Evolutionary conservation across 2,329 filamentous ascomycete species (phyloP), one percentile per base, ranked within the genome.

Genomic region (Talaromyces sp.): DNA sequence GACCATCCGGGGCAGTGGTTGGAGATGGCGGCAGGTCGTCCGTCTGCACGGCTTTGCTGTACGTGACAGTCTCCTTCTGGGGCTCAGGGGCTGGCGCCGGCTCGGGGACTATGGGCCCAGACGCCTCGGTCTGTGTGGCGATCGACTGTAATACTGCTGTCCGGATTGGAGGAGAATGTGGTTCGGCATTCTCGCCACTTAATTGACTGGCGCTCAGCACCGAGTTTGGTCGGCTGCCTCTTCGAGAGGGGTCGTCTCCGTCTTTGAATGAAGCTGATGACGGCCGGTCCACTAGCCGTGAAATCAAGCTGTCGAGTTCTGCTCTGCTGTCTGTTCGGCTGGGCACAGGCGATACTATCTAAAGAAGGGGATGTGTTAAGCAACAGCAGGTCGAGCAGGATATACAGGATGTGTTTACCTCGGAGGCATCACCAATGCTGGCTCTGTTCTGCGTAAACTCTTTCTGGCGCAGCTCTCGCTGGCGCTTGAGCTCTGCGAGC

Each of bases 1-100:
- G 80, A 3, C 80, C 82, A 56, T 82, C 81, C 0, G 82, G 77
- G 32, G 82, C 80, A 35, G 81, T 78, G 29, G 83, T 78, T 60
- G 81, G 78, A 5, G 81, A 79, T 7, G 77, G 76, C 19, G 82
- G 80, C 86, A 90, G 90, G 64, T 88, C 86, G 69, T 89, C 86
- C 17, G 95, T 97, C 76, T 99, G 96, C 24, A 98, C 92, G 59
- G 88, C 93, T 79, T 97, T 98, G 82, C 90, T 98, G 81, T 99
- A 99, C 58, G 92, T 96, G 71, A 96, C 92, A 62, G 96, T 82
- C 75, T 99, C 95, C 65, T 79, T 78, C 67, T 79, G 81, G 57
- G 76, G 72, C 64, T 81, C 69, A 68, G 73, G 71, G 66, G 70
- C 60, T 86, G 59, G 88, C 85, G 96, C 93, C 76, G 89, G 92